Percentiles rank a stretch among this genome's conserved stretches.
Evolutionary conservation across 805 yeast species (phyloP).

Genomic region (Candida nitratophila): DNA sequence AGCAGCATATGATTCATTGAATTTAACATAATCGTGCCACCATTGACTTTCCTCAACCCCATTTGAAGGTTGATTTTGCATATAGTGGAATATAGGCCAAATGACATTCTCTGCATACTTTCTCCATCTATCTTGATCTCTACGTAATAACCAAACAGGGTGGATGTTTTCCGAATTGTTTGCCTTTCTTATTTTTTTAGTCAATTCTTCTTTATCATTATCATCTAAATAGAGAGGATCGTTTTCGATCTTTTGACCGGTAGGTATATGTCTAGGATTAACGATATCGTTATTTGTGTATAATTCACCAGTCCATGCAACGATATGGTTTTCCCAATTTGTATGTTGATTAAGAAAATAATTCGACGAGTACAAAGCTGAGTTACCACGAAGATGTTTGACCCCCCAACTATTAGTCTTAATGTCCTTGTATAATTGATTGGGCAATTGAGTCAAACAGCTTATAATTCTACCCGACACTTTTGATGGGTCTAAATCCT

Average conservation of each 20-base stretch:
- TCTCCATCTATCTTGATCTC: slow-evolving; percentile 80
- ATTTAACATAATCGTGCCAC: slow-evolving; percentile 85
- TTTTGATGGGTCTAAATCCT: slow-evolving; percentile 14
- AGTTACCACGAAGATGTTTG: slow-evolving; percentile 67
- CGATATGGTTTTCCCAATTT: slow-evolving; percentile 79
- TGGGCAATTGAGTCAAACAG: slow-evolving; percentile 63
- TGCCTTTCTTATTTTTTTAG: slow-evolving; percentile 36
- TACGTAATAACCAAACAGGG: slow-evolving; percentile 84
- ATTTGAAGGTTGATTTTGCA: slow-evolving; percentile 67
- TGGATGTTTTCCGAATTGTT: slow-evolving; percentile 50
- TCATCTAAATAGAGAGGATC: slow-evolving; percentile 59
- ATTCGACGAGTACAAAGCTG: slow-evolving; percentile 76
- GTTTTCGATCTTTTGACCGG: slow-evolving; percentile 28
- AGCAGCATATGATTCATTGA: slow-evolving; percentile 86
- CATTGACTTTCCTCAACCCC: slow-evolving; percentile 64
- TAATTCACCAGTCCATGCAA: slow-evolving; percentile 96
- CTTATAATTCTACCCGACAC: slow-evolving; percentile 63
- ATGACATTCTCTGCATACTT: slow-evolving; percentile 81
- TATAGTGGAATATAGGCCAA: slow-evolving; percentile 95
- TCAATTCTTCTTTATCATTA: slow-evolving; percentile 46
- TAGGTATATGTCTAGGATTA: slow-evolving; percentile 18
- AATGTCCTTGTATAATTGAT: slow-evolving; percentile 41
- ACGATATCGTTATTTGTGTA: slow-evolving; percentile 16
- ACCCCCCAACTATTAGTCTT: slow-evolving; percentile 43
- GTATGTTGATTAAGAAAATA: slow-evolving; percentile 55